A percentile compares a stretch with the other conserved stretches of the same genome.
Evolutionary conservation across 768 basidiomycete species (phyloP).

Genomic region (Sporobolomyces pararoseus): DNA sequence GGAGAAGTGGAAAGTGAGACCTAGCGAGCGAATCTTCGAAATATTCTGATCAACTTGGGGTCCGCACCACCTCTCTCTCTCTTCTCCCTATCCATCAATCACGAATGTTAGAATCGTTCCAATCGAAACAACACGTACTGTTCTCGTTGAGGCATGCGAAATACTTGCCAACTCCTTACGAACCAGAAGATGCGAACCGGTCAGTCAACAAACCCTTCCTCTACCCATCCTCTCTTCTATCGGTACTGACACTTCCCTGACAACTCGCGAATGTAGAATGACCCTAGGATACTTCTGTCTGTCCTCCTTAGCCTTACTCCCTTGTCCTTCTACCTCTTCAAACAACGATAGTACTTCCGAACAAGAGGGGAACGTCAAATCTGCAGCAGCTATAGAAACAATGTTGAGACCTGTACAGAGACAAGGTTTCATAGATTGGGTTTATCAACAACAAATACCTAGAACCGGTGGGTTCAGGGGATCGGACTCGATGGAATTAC

Average conservation of each 20-base stretch:
- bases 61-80: background rate
- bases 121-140: constrained; percentile 29
- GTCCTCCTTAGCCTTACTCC: constrained; percentile 72
- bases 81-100: background rate
- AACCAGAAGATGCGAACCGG: constrained; percentile 71
- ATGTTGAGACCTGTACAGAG: constrained; percentile 58
- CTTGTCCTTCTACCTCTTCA: constrained; percentile 13
- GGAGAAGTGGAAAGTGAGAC: background rate
- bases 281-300: constrained; percentile 86
- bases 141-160: constrained; percentile 59
- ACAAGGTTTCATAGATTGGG: constrained; percentile 71
- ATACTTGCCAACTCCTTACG: constrained; percentile 66
- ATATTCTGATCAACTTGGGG: background rate
- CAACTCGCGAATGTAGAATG: constrained; percentile 56
- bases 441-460: constrained; percentile 77
- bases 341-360: constrained; percentile 50
- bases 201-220: constrained; percentile 46
- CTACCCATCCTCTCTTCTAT: background rate
- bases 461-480: constrained; percentile 42
- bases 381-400: constrained; percentile 40
- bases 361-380: background rate
- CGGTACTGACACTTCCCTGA: background rate
- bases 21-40: background rate
- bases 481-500: constrained; percentile 55
- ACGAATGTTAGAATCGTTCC: constrained; percentile 12